A percentile compares a stretch with the other conserved stretches of the same genome.
These are phyloP conservation scores for Adansonia gregorii DNA, from an alignment of 441 rosid genomes.

Conservation along the genomic window DNA sequence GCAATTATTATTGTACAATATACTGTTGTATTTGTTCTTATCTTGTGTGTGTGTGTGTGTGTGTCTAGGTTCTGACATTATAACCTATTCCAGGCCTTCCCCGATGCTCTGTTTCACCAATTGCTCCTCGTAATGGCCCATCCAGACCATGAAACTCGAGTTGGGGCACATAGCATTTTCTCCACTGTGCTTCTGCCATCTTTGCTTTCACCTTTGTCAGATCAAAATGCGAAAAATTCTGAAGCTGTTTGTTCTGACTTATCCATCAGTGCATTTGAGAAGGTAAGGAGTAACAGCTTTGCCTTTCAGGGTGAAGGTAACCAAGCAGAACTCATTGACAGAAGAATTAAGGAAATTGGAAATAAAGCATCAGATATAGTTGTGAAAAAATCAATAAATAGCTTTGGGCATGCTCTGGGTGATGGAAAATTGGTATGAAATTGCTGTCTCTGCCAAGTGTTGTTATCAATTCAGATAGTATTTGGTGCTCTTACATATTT, in stretches of 20 bases:
- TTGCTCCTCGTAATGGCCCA: slow-evolving; percentile 81
- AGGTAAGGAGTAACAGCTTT: slow-evolving; percentile 44
- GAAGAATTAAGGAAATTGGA: slow-evolving; percentile 44
- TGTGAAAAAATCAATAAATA: slow-evolving; percentile 40
- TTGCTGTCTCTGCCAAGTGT: slow-evolving; percentile 20
- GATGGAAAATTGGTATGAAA: slow-evolving; percentile 66
- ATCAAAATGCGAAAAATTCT: slow-evolving; percentile 49
- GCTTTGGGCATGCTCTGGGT: slow-evolving; percentile 53
- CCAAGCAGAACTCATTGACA: slow-evolving; percentile 42
- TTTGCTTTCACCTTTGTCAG: slow-evolving; percentile 58
- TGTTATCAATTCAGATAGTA: slow-evolving; percentile 14
- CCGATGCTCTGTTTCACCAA: slow-evolving; percentile 91
- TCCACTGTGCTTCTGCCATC: slow-evolving; percentile 83
- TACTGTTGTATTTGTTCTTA: neutral
- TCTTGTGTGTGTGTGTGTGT: slow-evolving; percentile 25
- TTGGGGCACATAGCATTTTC: slow-evolving; percentile 76
- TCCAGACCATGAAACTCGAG: slow-evolving; percentile 78
- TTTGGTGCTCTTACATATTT: slow-evolving; percentile 29
- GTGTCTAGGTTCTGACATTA: slow-evolving; percentile 31
- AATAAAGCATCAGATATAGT: slow-evolving; percentile 37
- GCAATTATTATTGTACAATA: slow-evolving; percentile 43
- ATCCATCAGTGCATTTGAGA: slow-evolving; percentile 36
- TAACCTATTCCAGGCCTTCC: slow-evolving; percentile 72
- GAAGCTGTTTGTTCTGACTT: slow-evolving; percentile 42
- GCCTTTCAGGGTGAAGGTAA: slow-evolving; percentile 50